Base-by-base conservation (phyloP, 257 asterid species). In the Primulina tabacum region DNA sequence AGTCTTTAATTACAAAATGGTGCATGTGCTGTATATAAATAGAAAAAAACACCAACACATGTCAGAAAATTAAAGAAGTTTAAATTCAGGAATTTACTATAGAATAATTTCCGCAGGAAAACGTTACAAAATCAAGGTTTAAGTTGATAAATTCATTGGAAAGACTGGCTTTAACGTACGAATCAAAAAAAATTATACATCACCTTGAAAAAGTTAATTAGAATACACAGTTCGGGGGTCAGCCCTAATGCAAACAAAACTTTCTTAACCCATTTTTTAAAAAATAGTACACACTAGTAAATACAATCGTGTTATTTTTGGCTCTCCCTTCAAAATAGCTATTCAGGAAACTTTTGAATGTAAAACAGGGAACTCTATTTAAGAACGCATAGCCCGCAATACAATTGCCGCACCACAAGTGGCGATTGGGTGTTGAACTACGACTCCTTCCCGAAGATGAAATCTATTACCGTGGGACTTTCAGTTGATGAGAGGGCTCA, bases 401-500 rank as follows among this genome's bases (percentile, higher is more conserved):
- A 64, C 50, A 52, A 65, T 33, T 61, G 60, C 8, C 66, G 55
- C 37, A 37, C 21, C 43, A 61, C 38, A 40, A 4, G 65, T 5
- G 37, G 67, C 12, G 17, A 21, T 17, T 59, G 71, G 32, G 68
- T 73, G 62, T 77, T 67, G n/a, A 50, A 4, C 56, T 30, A 67
- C n/a, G 34, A 66, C 56, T 73, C 62, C 55, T 32, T 63, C 68
- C 35, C 17, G 52, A 43, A 16, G 58, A 71, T 28, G 17, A 73
- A 59, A 56, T 58, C 63, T 35, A 64, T 50, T 29, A 28, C 69
- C 74, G 67, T 60, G 73, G 60, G 63, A 63, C 67, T 33, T 68
- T 82, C 81, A 90, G 82, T 87, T 82, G 20, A 90, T 87, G 66
- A 93, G 84, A 67, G 97, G 97, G 76, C 83, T 82, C 69, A 92